Base-by-base conservation (phyloP, 2,329 filamentous ascomycete genomes). In the Fusarium sp. region DNA sequence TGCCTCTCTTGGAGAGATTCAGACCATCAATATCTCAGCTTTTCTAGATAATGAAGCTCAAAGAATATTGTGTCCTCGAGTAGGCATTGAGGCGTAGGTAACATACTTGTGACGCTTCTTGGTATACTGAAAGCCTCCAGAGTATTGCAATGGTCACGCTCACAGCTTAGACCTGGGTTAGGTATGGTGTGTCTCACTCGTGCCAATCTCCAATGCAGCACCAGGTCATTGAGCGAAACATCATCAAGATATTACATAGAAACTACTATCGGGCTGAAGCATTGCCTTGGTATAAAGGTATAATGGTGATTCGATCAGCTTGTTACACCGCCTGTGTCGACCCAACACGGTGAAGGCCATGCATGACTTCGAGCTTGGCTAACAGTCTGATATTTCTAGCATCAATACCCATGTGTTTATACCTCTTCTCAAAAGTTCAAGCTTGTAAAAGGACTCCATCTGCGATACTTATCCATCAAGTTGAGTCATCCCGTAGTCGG, bases 401-500 rank as follows among this genome's bases (percentile, higher is more conserved):
- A 22, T 18, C 10, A 20, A 22, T 12, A 14, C 32, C 2, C 22
- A 8, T 26, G 8, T 11, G n/a, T 14, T 24, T 5, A 28, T 32
- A n/a, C 11, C 7, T 28, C 22, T 41, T 3, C 34, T 41, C 15
- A 42, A 28, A 10, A n/a, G 14, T n/a, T n/a, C 8, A 41, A 28
- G 9, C 20, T 18, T 30, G 15, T 11, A 14, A 42, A 22, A 17
- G 20, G 13, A 41, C 6, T 30, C 15, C 26, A 30, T 15, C 36
- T 14, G 15, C 6, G 36, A 18, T 55, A 28, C 38, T 28, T 62
- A 20, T 51, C 22, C 38, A 38, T 22, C 5, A 22, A 42, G n/a
- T 39, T 58, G 61, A 66, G 61, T 66, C 48, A 58, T 38, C 41
- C 36, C 41, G 41, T 6, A 28, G 41, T 48, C 61, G 61, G 63